A percentile compares a stretch with the other conserved stretches of the same genome.
Conservation (phyloP, 2,329 filamentous ascomycete species). For the Fusarium buharicum region DNA sequence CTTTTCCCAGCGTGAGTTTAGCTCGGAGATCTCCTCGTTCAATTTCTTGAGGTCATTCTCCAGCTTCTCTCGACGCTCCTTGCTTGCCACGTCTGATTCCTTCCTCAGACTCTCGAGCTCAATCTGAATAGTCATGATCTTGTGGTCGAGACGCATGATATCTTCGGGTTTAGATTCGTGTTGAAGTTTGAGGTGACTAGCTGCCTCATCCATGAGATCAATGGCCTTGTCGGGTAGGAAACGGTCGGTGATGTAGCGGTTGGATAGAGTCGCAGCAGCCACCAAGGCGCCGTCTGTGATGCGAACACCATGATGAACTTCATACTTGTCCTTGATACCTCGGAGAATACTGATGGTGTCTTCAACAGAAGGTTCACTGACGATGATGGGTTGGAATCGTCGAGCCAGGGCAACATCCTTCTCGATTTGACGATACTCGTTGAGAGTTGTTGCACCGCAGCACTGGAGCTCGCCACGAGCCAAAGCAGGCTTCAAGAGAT, state of each 20-base stretch:
- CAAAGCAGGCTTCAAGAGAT: conserved; percentile 92
- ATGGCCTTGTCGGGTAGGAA: conserved; percentile 98
- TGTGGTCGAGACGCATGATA: conserved; percentile 90
- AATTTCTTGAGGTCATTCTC: conserved; percentile 79
- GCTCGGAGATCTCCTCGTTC: conserved; percentile 77
- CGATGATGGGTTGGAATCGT: conserved; percentile 91
- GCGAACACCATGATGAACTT: conserved; percentile 94
- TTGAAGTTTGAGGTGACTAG: conserved; percentile 87
- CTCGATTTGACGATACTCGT: conserved; percentile 92
- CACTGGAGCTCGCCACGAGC: conserved; percentile 93
- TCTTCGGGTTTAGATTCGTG: conserved; percentile 97
- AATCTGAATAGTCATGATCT: conserved; percentile 97
- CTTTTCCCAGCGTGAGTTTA: conserved; percentile 89
- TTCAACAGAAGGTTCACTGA: conserved; percentile 90
- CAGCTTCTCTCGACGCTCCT: conserved; percentile 86
- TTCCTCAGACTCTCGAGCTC: conserved; percentile 94
- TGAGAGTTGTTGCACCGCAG: conserved; percentile 92
- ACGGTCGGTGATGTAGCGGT: conserved; percentile 95
- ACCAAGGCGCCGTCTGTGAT: conserved; percentile 94
- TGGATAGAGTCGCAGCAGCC: conserved; percentile 89
- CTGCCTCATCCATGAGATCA: conserved; percentile 94
- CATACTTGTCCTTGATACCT: conserved; percentile 97
- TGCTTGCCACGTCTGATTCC: conserved; percentile 89
- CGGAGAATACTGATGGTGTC: conserved; percentile 95
- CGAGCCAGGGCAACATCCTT: conserved; percentile 94